These are phyloP conservation scores for Colletotrichum filicis DNA, from an alignment of 2,329 filamentous ascomycete species.

Conservation along the genomic window DNA sequence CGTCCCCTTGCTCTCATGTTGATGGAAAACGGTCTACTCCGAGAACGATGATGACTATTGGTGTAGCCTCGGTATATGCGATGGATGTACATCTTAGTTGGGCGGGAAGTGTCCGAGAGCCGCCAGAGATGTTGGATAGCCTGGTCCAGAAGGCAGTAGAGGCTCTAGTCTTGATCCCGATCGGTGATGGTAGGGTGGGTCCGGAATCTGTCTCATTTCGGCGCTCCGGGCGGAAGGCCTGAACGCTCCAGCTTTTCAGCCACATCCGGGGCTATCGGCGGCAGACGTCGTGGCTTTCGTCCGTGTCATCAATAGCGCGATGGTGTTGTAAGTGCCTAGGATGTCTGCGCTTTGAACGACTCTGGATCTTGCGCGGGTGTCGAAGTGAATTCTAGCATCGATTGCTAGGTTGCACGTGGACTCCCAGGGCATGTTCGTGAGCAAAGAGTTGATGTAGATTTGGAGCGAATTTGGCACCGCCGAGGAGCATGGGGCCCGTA, in stretches of 20 bases:
- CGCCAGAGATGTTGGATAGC: background rate
- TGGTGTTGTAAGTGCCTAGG: background rate
- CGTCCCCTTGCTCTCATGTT: background rate
- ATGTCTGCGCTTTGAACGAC: constrained; percentile 6
- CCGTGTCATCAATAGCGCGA: background rate
- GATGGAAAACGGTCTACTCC: constrained; percentile 3
- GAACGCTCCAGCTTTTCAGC: background rate
- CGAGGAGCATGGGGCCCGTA: no score
- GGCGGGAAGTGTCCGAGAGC: background rate
- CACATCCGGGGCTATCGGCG: background rate
- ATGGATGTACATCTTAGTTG: background rate
- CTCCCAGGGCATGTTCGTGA: background rate
- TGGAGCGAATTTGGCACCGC: background rate
- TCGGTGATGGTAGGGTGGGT: background rate
- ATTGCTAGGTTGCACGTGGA: background rate
- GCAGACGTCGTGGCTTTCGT: background rate
- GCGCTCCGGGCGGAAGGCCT: background rate
- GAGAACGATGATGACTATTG: background rate
- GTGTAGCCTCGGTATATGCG: background rate
- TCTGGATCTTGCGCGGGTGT: background rate
- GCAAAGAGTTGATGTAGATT: background rate
- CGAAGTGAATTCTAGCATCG: background rate
- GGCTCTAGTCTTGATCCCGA: background rate
- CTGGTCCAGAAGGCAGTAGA: background rate
- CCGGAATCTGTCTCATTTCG: constrained; percentile 14